Evolutionary conservation across 2,329 filamentous ascomycete species (phyloP), one percentile per base, ranked within the genome.

Genomic region (Alternaria sp.): DNA sequence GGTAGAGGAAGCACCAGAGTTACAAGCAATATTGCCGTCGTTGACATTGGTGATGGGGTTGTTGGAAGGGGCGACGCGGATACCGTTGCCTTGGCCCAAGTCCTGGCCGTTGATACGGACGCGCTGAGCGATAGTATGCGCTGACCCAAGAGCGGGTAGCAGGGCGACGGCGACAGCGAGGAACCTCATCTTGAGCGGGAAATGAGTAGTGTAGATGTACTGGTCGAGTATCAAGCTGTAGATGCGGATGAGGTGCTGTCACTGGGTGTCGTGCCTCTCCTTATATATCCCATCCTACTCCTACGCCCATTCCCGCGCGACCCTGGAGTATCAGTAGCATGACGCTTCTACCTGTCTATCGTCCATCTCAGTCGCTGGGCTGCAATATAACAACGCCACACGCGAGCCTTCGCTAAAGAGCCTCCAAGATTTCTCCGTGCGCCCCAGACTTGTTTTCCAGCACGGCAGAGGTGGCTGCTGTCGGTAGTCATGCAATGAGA

Each of bases 21-120:
- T 85, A 75, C 84, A 86, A 46, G 84, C 81, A 12, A 86, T 80
- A 54, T 79, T 80, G 11, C 68, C 74, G 59, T 83, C 81, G 62
- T 81, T 83, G 50, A 86, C 83, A 49, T 84, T 81, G 60, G 81
- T 80, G 58, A 87, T 81, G 1, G 85, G 86, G 72, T 83, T 81
- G 79, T 87, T 85, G 72, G 79, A 82, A 17, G 74, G 79, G 1
- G 85, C 83, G 2, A 84, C 83, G 12, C 85, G 82, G 57, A 87
- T 81, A 13, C 84, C 85, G 64, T 80, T 81, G 28, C 85, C 80
- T 66, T 83, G 81, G 56, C 84, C 85, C 67, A 85, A 80, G 65
- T 86, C 84, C 19, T 76, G 78, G 21, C 66, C 70, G 46, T 74
- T 74, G 36, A 74, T 64, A n/a, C 72, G 71, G 51, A 87, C 78